A percentile compares a stretch with the other conserved stretches of the same genome.
Conservation (phyloP, 345 rosid species). For the Camelina sativa region DNA sequence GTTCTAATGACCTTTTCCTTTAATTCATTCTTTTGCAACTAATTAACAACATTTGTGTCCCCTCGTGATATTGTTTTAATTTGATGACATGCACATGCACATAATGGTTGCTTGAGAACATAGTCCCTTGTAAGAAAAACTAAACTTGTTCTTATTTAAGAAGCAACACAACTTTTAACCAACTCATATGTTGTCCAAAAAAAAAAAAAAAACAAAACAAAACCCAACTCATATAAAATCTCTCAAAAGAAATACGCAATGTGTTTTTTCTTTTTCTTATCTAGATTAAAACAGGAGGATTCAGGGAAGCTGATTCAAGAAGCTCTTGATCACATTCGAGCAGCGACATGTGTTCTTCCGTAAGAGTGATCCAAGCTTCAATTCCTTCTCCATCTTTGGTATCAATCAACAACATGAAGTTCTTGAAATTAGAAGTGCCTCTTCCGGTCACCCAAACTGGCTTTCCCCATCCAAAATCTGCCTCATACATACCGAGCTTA, state of each 20-base stretch:
- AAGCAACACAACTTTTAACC: conserved; percentile 1
- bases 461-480: conserved; percentile 66
- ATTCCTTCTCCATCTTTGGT: conserved; percentile 46
- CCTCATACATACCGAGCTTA: conserved; percentile 49
- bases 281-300: conserved; percentile 40
- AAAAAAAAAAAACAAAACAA: too few relatives aligned
- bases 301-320: conserved; percentile 42
- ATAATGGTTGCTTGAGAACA: too few relatives aligned
- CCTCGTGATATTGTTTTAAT: not conserved
- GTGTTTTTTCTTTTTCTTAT: not conserved
- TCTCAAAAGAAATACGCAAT: not conserved
- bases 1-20: not conserved
- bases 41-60: not conserved
- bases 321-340: conserved; percentile 40
- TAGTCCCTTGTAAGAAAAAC: not conserved
- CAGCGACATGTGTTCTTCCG: conserved; percentile 34
- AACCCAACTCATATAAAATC: not conserved
- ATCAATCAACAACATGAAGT: conserved; percentile 49
- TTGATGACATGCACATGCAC: too few relatives aligned
- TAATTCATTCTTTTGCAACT: not conserved
- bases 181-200: too few relatives aligned
- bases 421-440: conserved; percentile 39
- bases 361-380: conserved; percentile 58
- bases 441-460: conserved; percentile 51
- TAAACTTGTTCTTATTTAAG: not conserved